Percentiles rank a stretch among this genome's conserved stretches.
phyloP scores from a whole-genome alignment of 495 filamentous ascomycete genomes.

The Zalerion maritima region DNA sequence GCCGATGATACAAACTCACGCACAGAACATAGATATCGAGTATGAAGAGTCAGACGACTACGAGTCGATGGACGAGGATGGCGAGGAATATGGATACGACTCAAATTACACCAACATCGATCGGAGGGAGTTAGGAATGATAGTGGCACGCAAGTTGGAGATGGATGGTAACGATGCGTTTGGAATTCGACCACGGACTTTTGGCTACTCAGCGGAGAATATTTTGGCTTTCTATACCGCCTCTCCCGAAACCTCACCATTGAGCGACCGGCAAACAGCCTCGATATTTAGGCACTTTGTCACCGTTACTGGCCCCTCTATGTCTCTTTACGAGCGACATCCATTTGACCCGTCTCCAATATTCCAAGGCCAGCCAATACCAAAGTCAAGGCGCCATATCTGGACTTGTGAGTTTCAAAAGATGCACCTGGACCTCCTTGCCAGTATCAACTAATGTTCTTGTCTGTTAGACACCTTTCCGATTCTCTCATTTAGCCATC shows the following conservation, averaged over 20 bases:
- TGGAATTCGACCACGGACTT: conserved; percentile 23
- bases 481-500: conserved; percentile 68
- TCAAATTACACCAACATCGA: conserved; percentile 17
- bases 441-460: neutral
- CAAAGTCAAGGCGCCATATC: conserved; percentile 56
- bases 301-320: conserved; percentile 69
- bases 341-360: conserved; percentile 62
- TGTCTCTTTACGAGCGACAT: conserved; percentile 80
- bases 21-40: conserved; percentile 26
- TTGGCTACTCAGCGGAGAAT: conserved; percentile 31
- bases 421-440: neutral
- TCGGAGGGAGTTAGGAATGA: conserved; percentile 24
- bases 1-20: too few relatives aligned
- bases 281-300: conserved; percentile 88
- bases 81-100: conserved; percentile 24
- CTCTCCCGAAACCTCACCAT: conserved; percentile 57
- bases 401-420: conserved; percentile 48
- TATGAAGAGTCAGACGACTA: conserved; percentile 61
- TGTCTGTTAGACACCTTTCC: conserved; percentile 52
- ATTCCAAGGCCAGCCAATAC: conserved; percentile 47
- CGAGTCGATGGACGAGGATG: conserved; percentile 41
- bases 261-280: conserved; percentile 71
- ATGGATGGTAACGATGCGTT: conserved; percentile 18
- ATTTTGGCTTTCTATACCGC: conserved; percentile 69
- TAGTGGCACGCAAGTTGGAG: conserved; percentile 19